phyloP scores from a whole-genome alignment of 345 rosid genomes.

The Crucihimalaya himalaica region DNA sequence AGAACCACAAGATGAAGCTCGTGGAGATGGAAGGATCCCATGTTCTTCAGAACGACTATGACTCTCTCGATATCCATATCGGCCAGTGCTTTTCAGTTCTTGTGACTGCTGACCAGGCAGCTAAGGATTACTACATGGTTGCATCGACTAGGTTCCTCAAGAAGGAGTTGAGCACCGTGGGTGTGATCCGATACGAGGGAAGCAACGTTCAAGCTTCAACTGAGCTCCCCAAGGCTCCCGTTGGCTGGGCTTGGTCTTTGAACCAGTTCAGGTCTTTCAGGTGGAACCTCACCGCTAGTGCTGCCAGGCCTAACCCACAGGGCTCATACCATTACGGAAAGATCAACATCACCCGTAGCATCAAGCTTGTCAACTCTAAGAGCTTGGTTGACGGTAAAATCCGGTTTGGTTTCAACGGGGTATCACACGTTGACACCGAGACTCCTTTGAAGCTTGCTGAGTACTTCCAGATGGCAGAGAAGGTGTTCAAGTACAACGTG shows the following conservation, averaged over 20 bases:
- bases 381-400: constrained; percentile 45
- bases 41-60: constrained; percentile 57
- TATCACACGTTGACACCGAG: constrained; percentile 51
- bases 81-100: constrained; percentile 63
- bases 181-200: constrained; percentile 49
- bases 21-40: constrained; percentile 82
- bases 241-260: constrained; percentile 70
- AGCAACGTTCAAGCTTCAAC: constrained; percentile 49
- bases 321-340: constrained; percentile 71
- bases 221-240: constrained; percentile 50
- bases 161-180: constrained; percentile 38
- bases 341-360: constrained; percentile 63
- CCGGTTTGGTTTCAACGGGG: constrained; percentile 60
- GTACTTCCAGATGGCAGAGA: constrained; percentile 47
- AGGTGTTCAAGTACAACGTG: constrained; percentile 61
- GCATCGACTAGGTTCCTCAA: constrained; percentile 61
- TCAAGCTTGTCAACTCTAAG: constrained; percentile 53
- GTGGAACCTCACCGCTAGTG: constrained; percentile 70
- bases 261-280: constrained; percentile 68
- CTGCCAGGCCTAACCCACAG: constrained; percentile 77
- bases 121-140: constrained; percentile 61
- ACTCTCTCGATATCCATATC: constrained; percentile 65
- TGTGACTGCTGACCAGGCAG: constrained; percentile 53
- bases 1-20: constrained; percentile 61
- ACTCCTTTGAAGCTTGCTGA: constrained; percentile 70